Evolutionary conservation across 371 early-diverging fungal species (phyloP), one percentile per base, ranked within the genome.

Genomic region (Syncephalastrum sp.): DNA sequence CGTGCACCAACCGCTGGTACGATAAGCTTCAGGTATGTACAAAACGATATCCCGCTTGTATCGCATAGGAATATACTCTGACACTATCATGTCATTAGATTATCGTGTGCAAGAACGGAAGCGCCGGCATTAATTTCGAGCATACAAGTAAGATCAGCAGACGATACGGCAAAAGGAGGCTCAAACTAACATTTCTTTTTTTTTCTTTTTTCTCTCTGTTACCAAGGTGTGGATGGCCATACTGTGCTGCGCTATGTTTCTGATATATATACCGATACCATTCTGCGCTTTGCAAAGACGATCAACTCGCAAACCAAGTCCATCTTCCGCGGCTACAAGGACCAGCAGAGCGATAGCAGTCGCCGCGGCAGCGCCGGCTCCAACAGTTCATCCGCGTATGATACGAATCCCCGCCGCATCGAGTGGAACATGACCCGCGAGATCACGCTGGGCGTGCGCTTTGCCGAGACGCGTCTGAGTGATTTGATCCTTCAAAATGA

Each of bases 401-500:
- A 81, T 53, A 64, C 64, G 13, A 78, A 74, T 33, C 82, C 82
- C 17, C 68, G 78, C 15, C 74, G 77, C 50, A 72, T 82, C 29
- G 82, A 82, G 55, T 82, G 82, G 82, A 75, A 67, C 42, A 68
- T 82, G 64, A 78, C 74, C 3, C 65, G 73, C 4, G 67, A 72
- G 43, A 29, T 82, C 14, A 64, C 60, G 4, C 49, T 70, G 25
- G 82, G 82, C 33, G 70, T 82, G 33, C 74, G 79, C 25, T 82
- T 75, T 68, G 82, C 82, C 16, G 82, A 82, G 53, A 80, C 80
- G 13, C 59, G 82, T 25, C 47, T 82, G 5, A 70, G 70, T 50
- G 82, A 82, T 68, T 64, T 82, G 47, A 82, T 82, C 33, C 62
- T 78, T 23, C 82, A 82, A 54, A 82, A 87, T 65, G 87, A 88